phyloP scores from a whole-genome alignment of 176 grass and related monocot species.

The Oryza meridionalis region DNA sequence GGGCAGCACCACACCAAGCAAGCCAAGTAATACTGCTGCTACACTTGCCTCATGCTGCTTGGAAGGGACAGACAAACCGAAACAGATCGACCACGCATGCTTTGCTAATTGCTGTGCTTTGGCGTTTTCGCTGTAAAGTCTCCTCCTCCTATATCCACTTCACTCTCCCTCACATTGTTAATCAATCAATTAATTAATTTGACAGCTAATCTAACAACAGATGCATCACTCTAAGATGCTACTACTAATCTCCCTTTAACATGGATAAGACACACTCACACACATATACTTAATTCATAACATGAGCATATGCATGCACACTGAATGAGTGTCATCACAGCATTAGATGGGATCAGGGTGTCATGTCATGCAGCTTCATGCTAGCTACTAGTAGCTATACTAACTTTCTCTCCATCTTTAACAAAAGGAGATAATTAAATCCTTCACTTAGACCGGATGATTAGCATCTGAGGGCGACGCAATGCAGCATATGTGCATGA shows the following conservation, averaged over 20 bases:
- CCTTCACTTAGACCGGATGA: slow-evolving; percentile 32
- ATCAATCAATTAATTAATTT: not conserved
- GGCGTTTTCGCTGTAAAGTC: not conserved
- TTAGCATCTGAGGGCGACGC: slow-evolving; percentile 39
- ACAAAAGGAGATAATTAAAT: not conserved
- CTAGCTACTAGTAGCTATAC: not conserved
- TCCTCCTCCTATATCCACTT: not conserved
- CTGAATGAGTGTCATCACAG: not conserved
- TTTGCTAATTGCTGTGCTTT: not conserved
- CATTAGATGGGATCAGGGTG: slow-evolving; percentile 4
- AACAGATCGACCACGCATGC: not conserved
- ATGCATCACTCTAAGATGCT: not conserved
- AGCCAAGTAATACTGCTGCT: not conserved
- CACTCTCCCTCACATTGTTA: not conserved
- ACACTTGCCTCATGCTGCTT: not conserved
- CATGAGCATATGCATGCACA: not conserved
- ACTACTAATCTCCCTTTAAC: not conserved
- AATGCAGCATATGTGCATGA: not conserved
- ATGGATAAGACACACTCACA: not conserved
- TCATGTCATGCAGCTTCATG: not conserved
- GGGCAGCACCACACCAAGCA: not conserved
- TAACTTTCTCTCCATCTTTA: slow-evolving; percentile 24
- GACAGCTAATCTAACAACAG: not conserved
- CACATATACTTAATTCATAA: no score
- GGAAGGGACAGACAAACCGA: not conserved